Base-by-base conservation (phyloP, 371 early-diverging fungal species). In the Dichotomocladium elegans region DNA sequence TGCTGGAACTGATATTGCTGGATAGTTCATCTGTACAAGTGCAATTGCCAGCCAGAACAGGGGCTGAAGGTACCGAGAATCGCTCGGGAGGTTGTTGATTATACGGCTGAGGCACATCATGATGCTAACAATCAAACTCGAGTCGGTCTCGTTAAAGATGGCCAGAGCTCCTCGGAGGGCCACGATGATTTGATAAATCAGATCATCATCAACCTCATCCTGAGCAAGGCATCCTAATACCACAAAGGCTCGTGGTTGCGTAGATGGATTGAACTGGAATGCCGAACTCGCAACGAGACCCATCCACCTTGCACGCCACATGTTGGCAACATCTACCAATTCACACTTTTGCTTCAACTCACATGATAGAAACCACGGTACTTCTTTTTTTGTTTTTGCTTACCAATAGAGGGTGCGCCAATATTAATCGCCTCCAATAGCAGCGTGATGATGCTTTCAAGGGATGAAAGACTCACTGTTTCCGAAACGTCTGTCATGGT, bases 201-300 rank as follows among this genome's bases (percentile, higher is more conserved):
- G 68, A 52, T 88, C 89, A 58, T 93, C 91, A 47, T 92, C 92
- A 2, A 90, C 89, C 54, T 90, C 93, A 49, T 88, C 86, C 26
- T 90, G 83, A 0, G 93, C 88, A 28, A 96, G 73, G 46, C 88
- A 88, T 4, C 95, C 96, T 14, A 96, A 77, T 14, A 89, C 81
- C 15, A 94, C 88, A 71, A 95, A 96, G 0, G 95, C 87, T 19
- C 96, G 82, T 0, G 95, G 95, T 64, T 96, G 96, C 21, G 92
- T 81, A 0, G 92, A 90, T 4, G 90, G 92, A 61, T 94, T 93
- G 66, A 87, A 88, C 57, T 91, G 90, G 80, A 96, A 96, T 0
- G 95, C 93, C n/a, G 90, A 88, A 37, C 90, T 88, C 1, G 93
- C 83, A 15, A 92, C 88, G 34, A 96, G 69, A 4, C 90, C 80